These are phyloP conservation scores for Pseudozyma thailandica DNA, from an alignment of 1,284 basidiomycete species.

Conservation along the genomic window DNA sequence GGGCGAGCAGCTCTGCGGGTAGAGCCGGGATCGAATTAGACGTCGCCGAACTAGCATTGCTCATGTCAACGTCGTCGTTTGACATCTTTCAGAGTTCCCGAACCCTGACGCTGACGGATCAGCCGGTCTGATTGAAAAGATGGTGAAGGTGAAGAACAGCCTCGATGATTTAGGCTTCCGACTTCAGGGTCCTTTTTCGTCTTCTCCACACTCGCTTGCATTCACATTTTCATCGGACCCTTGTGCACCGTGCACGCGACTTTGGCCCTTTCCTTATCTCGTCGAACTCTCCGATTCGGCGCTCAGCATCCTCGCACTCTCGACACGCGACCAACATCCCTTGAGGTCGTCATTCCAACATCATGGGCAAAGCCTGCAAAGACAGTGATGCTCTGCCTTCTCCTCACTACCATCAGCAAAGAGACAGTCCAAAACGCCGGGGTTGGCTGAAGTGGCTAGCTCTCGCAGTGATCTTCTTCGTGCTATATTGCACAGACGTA, in stretches of 20 bases:
- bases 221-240: not conserved
- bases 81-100: not conserved
- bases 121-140: not conserved
- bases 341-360: not conserved
- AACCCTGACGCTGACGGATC: too few relatives aligned
- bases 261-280: too few relatives aligned
- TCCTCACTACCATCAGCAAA: too few relatives aligned
- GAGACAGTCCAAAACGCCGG: too few relatives aligned
- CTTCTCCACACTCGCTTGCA: not conserved
- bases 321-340: not conserved
- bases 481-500: constrained; percentile 1
- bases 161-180: not conserved
- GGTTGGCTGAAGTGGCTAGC: too few relatives aligned
- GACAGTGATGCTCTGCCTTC: too few relatives aligned
- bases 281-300: not conserved
- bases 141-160: not conserved
- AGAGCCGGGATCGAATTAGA: constrained; percentile 12
- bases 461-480: constrained; percentile 8
- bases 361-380: too few relatives aligned
- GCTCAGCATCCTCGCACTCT: too few relatives aligned
- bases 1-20: constrained; percentile 31
- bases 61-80: not conserved
- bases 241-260: constrained; percentile 1
- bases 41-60: not conserved
- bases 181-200: not conserved